phyloP scores from a whole-genome alignment of 306 rosid species.

The Cicer arietinum region DNA sequence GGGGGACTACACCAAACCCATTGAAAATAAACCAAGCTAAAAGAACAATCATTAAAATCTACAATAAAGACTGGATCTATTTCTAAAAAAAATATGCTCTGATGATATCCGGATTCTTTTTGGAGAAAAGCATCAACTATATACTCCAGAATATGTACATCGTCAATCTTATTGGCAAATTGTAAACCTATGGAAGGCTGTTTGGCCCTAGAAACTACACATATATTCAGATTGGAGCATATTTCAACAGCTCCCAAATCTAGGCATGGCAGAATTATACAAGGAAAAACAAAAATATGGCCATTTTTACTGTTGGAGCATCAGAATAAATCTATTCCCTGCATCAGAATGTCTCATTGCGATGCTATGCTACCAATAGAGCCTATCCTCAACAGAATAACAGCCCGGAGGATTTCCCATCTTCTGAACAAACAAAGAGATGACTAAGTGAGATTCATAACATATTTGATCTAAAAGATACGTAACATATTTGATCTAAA shows the following conservation, averaged over 20 bases:
- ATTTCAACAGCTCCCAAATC: constrained; percentile 51
- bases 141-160: constrained; percentile 54
- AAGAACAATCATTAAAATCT: no score
- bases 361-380: constrained; percentile 34
- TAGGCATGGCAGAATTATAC: constrained; percentile 52
- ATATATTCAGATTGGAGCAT: constrained; percentile 29
- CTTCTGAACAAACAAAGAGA: constrained; percentile 44
- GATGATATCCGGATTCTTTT: neutral
- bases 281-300: constrained; percentile 49
- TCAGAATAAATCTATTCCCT: constrained; percentile 41
- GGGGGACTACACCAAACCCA: no score
- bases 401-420: constrained; percentile 39
- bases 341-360: constrained; percentile 44
- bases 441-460: constrained; percentile 24
- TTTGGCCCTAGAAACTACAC: constrained; percentile 50
- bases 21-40: no score
- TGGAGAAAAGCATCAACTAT: constrained; percentile 33
- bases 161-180: constrained; percentile 51
- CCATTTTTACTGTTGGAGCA: constrained; percentile 49
- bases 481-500: neutral
- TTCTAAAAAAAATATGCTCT: no score
- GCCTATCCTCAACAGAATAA: constrained; percentile 37
- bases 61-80: no score
- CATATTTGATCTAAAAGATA: neutral
- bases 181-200: constrained; percentile 44